Evolutionary conservation across 2,329 filamentous ascomycete genomes (phyloP).

Genomic region (Aureobasidium zeae): DNA sequence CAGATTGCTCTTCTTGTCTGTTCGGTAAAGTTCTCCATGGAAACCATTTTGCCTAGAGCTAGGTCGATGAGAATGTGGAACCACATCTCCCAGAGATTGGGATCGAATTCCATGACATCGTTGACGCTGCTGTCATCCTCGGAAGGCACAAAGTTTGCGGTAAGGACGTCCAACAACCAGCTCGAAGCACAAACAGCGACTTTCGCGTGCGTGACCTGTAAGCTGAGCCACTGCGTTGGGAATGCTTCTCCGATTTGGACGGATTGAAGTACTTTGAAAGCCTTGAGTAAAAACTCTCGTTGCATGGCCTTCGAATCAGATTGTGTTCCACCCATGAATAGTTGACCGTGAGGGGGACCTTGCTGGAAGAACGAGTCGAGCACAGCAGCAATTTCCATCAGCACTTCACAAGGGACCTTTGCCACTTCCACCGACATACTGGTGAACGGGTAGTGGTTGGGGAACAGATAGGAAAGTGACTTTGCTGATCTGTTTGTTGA

Average conservation of each 20-base stretch:
- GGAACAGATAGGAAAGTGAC: constrained; percentile 74
- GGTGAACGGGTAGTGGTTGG: constrained; percentile 81
- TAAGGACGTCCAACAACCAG: constrained; percentile 47
- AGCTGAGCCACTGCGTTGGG: constrained; percentile 79
- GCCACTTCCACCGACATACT: constrained; percentile 53
- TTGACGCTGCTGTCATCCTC: constrained; percentile 72
- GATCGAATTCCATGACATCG: constrained; percentile 59
- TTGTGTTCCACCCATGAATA: background rate
- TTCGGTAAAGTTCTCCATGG: constrained; percentile 91
- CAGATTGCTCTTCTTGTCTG: constrained; percentile 93
- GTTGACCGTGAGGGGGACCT: background rate
- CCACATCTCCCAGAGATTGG: constrained; percentile 86
- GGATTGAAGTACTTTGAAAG: constrained; percentile 73
- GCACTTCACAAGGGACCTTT: constrained; percentile 56
- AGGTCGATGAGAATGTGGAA: constrained; percentile 83
- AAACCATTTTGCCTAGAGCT: constrained; percentile 78
- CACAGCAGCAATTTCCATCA: constrained; percentile 81
- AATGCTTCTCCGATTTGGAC: constrained; percentile 85
- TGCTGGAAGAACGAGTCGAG: constrained; percentile 67
- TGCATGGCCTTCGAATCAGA: constrained; percentile 4
- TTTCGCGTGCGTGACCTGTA: constrained; percentile 54
- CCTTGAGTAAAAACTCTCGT: constrained; percentile 8
- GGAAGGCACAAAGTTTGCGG: constrained; percentile 75
- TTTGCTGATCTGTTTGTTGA: constrained; percentile 15
- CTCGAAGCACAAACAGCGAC: constrained; percentile 15